These are phyloP conservation scores for Juncus inflexus DNA, from an alignment of 176 grass and related monocot species.

Conservation along the genomic window DNA sequence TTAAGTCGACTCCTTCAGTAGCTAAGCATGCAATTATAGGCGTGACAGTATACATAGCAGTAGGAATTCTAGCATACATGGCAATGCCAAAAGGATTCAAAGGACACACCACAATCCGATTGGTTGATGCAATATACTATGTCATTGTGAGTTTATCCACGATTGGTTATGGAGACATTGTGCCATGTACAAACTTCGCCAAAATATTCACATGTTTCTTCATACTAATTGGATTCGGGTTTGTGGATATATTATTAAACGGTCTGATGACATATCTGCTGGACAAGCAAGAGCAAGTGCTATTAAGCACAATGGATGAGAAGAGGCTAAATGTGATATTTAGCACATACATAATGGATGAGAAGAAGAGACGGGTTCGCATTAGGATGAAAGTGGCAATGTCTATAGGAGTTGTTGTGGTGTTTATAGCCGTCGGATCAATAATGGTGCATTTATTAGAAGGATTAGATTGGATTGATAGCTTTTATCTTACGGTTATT, in stretches of 20 bases:
- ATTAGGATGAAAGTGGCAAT: slow-evolving; percentile 54
- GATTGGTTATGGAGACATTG: slow-evolving; percentile 76
- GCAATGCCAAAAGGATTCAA: slow-evolving; percentile 54
- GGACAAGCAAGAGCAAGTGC: slow-evolving; percentile 56
- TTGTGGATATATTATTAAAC: slow-evolving; percentile 57
- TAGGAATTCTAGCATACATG: slow-evolving; percentile 52
- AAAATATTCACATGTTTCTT: slow-evolving; percentile 76
- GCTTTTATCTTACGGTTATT: slow-evolving; percentile 67
- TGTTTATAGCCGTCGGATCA: slow-evolving; percentile 53
- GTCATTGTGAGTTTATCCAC: slow-evolving; percentile 67
- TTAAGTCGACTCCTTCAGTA: slow-evolving; percentile 40
- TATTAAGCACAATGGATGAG: slow-evolving; percentile 74
- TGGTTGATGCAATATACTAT: slow-evolving; percentile 81
- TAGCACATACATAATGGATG: slow-evolving; percentile 64
- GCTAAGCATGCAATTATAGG: slow-evolving; percentile 49
- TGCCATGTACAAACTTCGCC: slow-evolving; percentile 52
- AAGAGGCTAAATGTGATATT: slow-evolving; percentile 64
- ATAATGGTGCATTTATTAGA: slow-evolving; percentile 56
- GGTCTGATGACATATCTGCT: slow-evolving; percentile 46
- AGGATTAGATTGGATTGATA: slow-evolving; percentile 53
- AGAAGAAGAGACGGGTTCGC: slow-evolving; percentile 58
- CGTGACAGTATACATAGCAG: slow-evolving; percentile 54
- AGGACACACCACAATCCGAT: slow-evolving; percentile 43
- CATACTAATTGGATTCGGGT: slow-evolving; percentile 63
- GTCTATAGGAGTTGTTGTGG: slow-evolving; percentile 40